These are phyloP conservation scores for Aegilops speltoides DNA, from an alignment of 176 grass and related monocot genomes.

Conservation along the genomic window DNA sequence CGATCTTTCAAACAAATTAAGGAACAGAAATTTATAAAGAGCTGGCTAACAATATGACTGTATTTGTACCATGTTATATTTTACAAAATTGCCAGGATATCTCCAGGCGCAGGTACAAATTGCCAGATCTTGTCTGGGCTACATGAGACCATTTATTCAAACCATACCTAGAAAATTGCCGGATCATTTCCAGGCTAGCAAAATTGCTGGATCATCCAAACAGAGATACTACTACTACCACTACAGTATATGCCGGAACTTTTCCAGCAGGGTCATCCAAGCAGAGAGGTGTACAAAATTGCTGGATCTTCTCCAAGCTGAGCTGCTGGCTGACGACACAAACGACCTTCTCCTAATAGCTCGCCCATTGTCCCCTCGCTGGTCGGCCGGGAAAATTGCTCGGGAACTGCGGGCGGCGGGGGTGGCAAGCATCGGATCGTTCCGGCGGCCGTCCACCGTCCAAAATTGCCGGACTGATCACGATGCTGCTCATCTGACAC, in stretches of 20 bases:
- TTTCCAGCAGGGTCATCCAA: background rate
- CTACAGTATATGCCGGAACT: background rate
- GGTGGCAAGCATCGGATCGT: slow-evolving; percentile 2
- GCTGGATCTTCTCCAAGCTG: slow-evolving; percentile 7
- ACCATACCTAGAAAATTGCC: background rate
- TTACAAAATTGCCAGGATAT: slow-evolving; percentile 6
- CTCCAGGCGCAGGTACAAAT: background rate
- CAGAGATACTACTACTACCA: background rate
- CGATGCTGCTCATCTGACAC: background rate
- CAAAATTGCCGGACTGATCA: slow-evolving; percentile 20
- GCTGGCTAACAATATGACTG: background rate
- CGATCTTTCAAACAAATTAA: background rate
- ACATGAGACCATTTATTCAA: background rate
- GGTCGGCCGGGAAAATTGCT: slow-evolving; percentile 29
- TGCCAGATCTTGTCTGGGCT: background rate
- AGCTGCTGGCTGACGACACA: background rate
- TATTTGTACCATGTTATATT: background rate
- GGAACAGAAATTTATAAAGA: background rate
- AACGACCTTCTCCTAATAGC: background rate
- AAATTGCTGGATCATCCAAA: background rate
- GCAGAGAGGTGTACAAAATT: background rate
- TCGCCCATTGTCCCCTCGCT: background rate
- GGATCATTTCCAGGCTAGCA: background rate
- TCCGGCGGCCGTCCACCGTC: slow-evolving; percentile 5
- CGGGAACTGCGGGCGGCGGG: background rate